These are phyloP conservation scores for Cercospora sesami DNA, from an alignment of 2,329 filamentous ascomycete genomes.

Conservation along the genomic window DNA sequence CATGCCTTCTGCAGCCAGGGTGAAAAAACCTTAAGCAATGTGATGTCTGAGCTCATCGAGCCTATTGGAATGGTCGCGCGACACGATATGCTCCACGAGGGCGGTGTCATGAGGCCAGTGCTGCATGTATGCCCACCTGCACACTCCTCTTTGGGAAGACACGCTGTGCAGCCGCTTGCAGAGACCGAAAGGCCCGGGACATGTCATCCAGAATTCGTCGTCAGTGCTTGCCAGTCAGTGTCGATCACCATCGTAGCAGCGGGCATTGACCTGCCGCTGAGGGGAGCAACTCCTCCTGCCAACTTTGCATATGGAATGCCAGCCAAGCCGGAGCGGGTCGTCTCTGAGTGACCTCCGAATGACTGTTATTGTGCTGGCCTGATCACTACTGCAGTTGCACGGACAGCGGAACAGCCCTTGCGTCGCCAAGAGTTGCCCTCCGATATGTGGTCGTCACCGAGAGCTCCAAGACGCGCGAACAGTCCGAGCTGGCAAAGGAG, in stretches of 20 bases:
- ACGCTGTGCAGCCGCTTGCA: not conserved
- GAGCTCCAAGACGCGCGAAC: not conserved
- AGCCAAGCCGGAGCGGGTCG: not conserved
- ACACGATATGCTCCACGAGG: not conserved
- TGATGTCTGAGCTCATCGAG: not conserved
- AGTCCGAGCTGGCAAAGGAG: not conserved
- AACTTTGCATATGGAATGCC: not conserved
- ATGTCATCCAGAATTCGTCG: not conserved
- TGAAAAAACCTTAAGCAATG: not conserved
- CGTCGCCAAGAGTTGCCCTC: not conserved
- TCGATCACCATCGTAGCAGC: not conserved
- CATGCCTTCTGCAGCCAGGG: not conserved
- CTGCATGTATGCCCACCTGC: not conserved
- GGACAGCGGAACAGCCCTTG: conserved; percentile 1
- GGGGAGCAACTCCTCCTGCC: not conserved
- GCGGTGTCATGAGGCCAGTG: not conserved
- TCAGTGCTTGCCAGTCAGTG: not conserved
- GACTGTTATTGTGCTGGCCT: not conserved
- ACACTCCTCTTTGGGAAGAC: not conserved
- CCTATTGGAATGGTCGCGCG: not conserved
- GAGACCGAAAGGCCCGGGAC: not conserved
- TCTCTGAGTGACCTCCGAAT: not conserved
- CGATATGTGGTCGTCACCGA: not conserved
- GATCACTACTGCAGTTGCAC: conserved; percentile 3
- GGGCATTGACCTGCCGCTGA: not conserved